Percentiles rank a stretch among this genome's conserved stretches.
Conservation (phyloP, 176 grass and related monocot species). For the Microstegium vimineum region DNA sequence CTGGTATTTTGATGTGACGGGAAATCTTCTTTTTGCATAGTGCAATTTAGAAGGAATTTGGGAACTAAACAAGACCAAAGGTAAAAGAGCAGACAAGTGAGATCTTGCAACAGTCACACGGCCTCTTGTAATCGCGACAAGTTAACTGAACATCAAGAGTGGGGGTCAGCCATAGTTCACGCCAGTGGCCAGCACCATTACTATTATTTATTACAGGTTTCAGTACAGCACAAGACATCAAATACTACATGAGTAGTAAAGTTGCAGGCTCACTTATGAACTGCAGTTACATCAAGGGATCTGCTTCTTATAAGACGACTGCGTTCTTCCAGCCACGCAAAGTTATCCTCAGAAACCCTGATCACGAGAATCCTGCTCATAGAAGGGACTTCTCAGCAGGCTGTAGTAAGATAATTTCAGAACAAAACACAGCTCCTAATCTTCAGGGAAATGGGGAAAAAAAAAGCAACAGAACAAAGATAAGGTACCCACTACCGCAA, state of each 20-base stretch:
- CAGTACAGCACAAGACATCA: not conserved
- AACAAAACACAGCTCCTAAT: not conserved
- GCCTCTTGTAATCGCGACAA: not conserved
- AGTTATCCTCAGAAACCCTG: conserved; percentile 34
- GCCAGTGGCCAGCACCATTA: conserved; percentile 3
- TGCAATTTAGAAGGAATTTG: too few species aligned
- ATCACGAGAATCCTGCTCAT: conserved; percentile 31
- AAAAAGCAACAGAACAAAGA: not conserved
- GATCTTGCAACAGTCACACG: not conserved
- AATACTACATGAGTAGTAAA: not conserved
- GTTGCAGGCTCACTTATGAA: not conserved
- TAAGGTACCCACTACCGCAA: not conserved
- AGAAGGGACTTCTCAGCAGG: not conserved
- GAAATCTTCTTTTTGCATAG: too few species aligned
- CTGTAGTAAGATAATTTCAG: not conserved
- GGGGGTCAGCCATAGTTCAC: not conserved
- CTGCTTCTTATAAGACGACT: conserved; percentile 26
- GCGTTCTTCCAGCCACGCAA: conserved; percentile 1
- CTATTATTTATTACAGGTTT: conserved; percentile 44
- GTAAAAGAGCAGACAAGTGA: not conserved
- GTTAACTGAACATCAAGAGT: not conserved
- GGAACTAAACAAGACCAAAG: too few species aligned
- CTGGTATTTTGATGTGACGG: too few species aligned
- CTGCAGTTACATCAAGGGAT: not conserved
- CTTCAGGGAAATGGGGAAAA: not conserved